phyloP scores from a whole-genome alignment of 2,329 filamentous ascomycete species.

The Arthrobotrys sphaeroides region DNA sequence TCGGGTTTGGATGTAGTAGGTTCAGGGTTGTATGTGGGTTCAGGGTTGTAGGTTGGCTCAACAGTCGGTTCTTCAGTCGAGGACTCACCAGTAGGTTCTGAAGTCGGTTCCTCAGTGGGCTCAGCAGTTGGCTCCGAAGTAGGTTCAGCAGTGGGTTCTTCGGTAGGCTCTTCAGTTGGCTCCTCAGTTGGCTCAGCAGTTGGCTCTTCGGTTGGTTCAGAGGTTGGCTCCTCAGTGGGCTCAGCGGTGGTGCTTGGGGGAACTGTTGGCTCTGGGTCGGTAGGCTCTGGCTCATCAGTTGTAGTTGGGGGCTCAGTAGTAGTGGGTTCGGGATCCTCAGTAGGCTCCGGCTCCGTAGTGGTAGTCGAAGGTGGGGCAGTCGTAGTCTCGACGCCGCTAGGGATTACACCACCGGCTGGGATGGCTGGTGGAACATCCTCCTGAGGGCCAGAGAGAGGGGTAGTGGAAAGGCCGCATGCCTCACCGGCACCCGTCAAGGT shows the following conservation, averaged over 20 bases:
- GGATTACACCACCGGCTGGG: constrained; percentile 37
- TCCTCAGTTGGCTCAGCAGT: constrained; percentile 14
- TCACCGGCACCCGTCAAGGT: constrained; percentile 60
- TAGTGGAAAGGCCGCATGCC: constrained; percentile 57
- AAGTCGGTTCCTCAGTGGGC: background rate
- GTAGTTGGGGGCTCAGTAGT: constrained; percentile 8
- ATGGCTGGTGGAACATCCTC: constrained; percentile 27
- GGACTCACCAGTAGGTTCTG: background rate
- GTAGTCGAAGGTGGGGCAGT: constrained; percentile 16
- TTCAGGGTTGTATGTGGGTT: background rate
- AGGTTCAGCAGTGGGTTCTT: constrained; percentile 3
- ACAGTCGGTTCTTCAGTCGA: background rate
- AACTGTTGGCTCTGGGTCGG: constrained; percentile 21
- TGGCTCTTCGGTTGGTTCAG: constrained; percentile 2
- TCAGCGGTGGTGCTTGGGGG: background rate
- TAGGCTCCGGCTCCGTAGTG: background rate
- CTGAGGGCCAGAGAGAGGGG: constrained; percentile 38
- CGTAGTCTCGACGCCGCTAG: constrained; percentile 19
- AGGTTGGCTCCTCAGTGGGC: constrained; percentile 13
- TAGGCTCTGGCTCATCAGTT: constrained; percentile 17
- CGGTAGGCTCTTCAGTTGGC: constrained; percentile 21
- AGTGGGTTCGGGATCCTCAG: background rate
- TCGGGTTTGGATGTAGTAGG: constrained; percentile 1
- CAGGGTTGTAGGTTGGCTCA: background rate
- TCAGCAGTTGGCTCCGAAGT: constrained; percentile 3